These are phyloP conservation scores for Vigna reflexopilosa DNA, from an alignment of 306 rosid genomes.

Conservation along the genomic window DNA sequence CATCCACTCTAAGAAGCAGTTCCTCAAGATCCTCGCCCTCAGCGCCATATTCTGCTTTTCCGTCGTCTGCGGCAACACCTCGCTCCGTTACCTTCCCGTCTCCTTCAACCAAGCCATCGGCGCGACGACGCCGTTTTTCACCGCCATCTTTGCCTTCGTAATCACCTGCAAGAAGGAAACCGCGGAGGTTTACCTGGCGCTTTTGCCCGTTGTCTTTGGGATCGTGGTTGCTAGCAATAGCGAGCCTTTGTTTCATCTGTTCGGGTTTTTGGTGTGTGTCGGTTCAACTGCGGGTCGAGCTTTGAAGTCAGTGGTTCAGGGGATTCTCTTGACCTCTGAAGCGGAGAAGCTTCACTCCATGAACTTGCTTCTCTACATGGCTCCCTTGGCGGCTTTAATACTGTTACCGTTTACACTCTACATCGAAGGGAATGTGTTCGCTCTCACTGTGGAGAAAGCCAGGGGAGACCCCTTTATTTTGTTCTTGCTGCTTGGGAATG, in stretches of 20 bases:
- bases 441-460: conserved; percentile 62
- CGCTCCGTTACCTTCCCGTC: conserved; percentile 82
- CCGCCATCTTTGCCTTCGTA: conserved; percentile 77
- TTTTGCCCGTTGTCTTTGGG: conserved; percentile 84
- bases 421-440: conserved; percentile 86
- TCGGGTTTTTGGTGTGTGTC: conserved; percentile 80
- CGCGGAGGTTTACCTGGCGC: conserved; percentile 73
- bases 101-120: conserved; percentile 96
- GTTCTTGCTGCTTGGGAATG: conserved; percentile 78
- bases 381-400: conserved; percentile 83
- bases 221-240: conserved; percentile 82
- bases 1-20: conserved; percentile 76
- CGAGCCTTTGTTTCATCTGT: conserved; percentile 80
- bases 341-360: conserved; percentile 93
- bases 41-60: conserved; percentile 86
- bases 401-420: conserved; percentile 78
- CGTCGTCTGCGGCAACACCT: conserved; percentile 93
- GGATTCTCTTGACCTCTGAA: conserved; percentile 74
- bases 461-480: conserved; percentile 63
- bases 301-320: conserved; percentile 87
- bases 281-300: conserved; percentile 96
- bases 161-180: conserved; percentile 83
- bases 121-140: conserved; percentile 93
- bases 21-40: conserved; percentile 81
- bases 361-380: conserved; percentile 93